Evolutionary conservation across 192 early-diverging fungal genomes (phyloP), one percentile per base, ranked within the genome.

Genomic region (Gryganskiella cystojenkinii): DNA sequence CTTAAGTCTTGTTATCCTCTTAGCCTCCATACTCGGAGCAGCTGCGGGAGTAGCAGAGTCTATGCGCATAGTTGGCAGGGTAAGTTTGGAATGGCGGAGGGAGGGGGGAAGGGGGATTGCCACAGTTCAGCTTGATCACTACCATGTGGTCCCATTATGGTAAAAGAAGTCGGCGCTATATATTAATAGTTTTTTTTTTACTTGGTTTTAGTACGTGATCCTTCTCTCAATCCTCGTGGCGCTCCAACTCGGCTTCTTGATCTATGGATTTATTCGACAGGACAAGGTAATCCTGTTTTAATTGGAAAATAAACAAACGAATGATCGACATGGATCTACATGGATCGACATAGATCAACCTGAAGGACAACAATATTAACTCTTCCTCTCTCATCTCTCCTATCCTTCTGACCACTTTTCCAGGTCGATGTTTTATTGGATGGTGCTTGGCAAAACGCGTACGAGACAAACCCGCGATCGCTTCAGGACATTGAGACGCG

Each of bases 241-340:
- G 22, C 24, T 61, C 13, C 64, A 67, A 14, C 35, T 76, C 9
- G n/a, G 40, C n/a, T 19, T 63, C 14, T 47, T 68, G 5, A 63
- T 62, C 0, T 67, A 63, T 24, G 59, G 58, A 0, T 5, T 56
- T 7, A 35, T 30, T 6, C 64, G 53, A 27, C 64, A 76, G n/a
- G 65, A 62, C 59, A 46, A 58, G 35, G 72, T 76, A 75, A 67
- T n/a, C n/a, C n/a, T n/a, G n/a, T n/a, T n/a, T n/a, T n/a, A n/a
- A n/a, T n/a, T n/a, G n/a, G n/a, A n/a, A n/a, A n/a, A n/a, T n/a
- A n/a, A n/a, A n/a, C n/a, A n/a, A n/a, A n/a, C n/a, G n/a, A n/a
- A n/a, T n/a, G n/a, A n/a, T n/a, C n/a, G n/a, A n/a, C n/a, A n/a
- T n/a, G n/a, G n/a, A n/a, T n/a, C n/a, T n/a, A n/a, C n/a, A n/a